Conservation (phyloP, 2,329 filamentous ascomycete genomes). For the Penicillium hesseltinei region DNA sequence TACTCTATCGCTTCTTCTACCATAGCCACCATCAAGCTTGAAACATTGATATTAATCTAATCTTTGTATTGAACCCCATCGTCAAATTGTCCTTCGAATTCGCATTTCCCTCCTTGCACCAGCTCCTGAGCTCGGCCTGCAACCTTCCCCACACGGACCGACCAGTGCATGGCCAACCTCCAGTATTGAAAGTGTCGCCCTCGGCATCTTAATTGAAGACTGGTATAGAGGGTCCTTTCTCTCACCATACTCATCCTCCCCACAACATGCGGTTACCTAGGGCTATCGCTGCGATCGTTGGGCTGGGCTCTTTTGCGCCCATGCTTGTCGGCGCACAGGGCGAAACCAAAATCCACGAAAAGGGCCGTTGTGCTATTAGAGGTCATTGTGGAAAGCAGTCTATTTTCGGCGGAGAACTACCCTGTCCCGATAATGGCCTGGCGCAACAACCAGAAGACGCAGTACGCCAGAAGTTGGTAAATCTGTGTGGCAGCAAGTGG, state of each 20-base stretch:
- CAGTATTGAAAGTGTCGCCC: not conserved
- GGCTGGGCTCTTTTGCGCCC: constrained; percentile 29
- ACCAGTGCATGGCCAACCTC: constrained; percentile 13
- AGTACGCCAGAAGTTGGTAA: constrained; percentile 73
- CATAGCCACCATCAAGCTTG: not conserved
- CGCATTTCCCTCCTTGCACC: not conserved
- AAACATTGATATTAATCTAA: not conserved
- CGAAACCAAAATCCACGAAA: constrained; percentile 65
- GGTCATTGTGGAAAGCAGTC: constrained; percentile 89
- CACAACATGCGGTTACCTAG: constrained; percentile 33
- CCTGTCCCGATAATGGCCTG: constrained; percentile 85
- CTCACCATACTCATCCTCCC: not conserved
- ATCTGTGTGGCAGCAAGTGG: constrained; percentile 87
- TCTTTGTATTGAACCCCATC: not conserved
- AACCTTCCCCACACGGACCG: constrained; percentile 12
- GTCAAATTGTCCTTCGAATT: not conserved
- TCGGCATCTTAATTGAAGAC: not conserved
- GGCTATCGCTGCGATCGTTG: constrained; percentile 26
- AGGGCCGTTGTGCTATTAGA: constrained; percentile 83
- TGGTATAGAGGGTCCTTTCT: not conserved
- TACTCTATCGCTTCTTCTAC: not conserved
- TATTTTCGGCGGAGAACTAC: constrained; percentile 84
- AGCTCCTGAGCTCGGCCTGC: constrained; percentile 3
- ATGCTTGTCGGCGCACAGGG: constrained; percentile 31
- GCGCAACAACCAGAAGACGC: constrained; percentile 71